Base-by-base conservation (phyloP, 805 yeast species). In the Candida sanyiensis region DNA sequence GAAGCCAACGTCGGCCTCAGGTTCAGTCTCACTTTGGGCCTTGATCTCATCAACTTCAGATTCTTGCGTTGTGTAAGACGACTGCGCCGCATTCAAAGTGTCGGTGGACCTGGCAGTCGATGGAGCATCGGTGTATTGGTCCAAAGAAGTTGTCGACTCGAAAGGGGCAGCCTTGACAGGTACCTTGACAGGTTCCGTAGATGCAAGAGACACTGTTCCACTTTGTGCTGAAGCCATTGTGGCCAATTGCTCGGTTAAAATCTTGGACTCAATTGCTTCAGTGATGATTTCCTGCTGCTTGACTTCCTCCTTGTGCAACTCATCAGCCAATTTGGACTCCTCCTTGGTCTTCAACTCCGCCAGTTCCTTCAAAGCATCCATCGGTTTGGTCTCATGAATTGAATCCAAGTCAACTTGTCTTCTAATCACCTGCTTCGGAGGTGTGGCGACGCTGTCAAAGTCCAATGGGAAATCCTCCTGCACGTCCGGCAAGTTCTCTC, bases 91-190 rank as follows among this genome's bases (percentile, higher is more conserved):
- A 20, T 33, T 42, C 3, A 41, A 20, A 5, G 50, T 43, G 12
- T 50, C 53, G 3, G 40, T 23, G 2, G 59, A 52, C 38, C 48
- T 52, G 0, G 57, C 51, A 7, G 58, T 55, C 1, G 57, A 52
- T 30, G 57, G 59, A 10, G 42, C 33, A 15, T 51, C 54, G 2
- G 45, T 29, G 30, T 40, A 46, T 4, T 45, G 39, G 15, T 31
- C 36, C 5, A 29, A 10, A 4, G 32, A 28, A 24, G 10, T 28
- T 17, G 18, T 8, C 6, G 32, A 28, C 12, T 28, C 32, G 18
- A 17, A 18, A 21, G 21, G 20, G n/a, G n/a, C n/a, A n/a, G n/a
- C n/a, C n/a, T n/a, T n/a, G n/a, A n/a, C n/a, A n/a, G n/a, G n/a
- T n/a, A 7, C 18, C 18, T 7, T 18, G 16, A 15, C 18, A 9